These are phyloP conservation scores for Coemansia sp. DNA, from an alignment of 192 early-diverging fungal genomes.

Conservation along the genomic window DNA sequence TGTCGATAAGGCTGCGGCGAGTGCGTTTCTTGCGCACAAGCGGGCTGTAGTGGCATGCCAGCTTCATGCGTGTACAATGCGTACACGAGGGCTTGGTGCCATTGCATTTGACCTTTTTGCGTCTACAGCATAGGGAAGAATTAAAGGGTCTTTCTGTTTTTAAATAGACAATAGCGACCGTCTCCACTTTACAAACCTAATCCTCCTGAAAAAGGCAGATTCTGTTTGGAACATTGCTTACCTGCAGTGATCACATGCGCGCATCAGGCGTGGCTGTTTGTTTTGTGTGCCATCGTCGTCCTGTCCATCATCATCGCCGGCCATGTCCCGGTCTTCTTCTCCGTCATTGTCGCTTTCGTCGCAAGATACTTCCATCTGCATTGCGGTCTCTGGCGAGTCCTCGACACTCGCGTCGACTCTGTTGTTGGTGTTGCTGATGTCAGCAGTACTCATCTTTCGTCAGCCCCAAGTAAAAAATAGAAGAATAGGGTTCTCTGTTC, in stretches of 20 bases:
- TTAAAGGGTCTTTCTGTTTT: too few species aligned
- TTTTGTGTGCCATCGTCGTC: slow-evolving; percentile 17
- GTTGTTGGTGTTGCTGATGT: background rate
- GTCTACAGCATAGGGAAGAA: slow-evolving; percentile 9
- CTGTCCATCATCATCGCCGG: slow-evolving; percentile 15
- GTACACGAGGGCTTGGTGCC: slow-evolving; percentile 53
- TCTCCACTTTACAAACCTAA: background rate
- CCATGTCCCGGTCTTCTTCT: slow-evolving; percentile 14
- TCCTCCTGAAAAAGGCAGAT: background rate
- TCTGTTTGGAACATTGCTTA: slow-evolving; percentile 2
- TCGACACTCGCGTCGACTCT: background rate
- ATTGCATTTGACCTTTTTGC: slow-evolving; percentile 58
- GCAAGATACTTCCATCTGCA: slow-evolving; percentile 10
- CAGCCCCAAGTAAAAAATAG: too few species aligned
- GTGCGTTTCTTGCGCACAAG: slow-evolving; percentile 56
- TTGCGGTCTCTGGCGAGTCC: slow-evolving; percentile 6
- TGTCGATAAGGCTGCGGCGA: slow-evolving; percentile 55
- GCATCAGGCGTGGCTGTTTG: slow-evolving; percentile 51
- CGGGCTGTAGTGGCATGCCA: slow-evolving; percentile 56
- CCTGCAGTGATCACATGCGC: slow-evolving; percentile 55
- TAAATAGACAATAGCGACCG: too few species aligned
- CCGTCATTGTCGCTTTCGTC: slow-evolving; percentile 19
- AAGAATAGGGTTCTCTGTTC: too few species aligned
- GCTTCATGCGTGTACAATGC: slow-evolving; percentile 55
- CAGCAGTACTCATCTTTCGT: background rate